A percentile compares a stretch with the other conserved stretches of the same genome.
phyloP scores from a whole-genome alignment of 352 stramenopile species.

The Pythium vanterpoolii region DNA sequence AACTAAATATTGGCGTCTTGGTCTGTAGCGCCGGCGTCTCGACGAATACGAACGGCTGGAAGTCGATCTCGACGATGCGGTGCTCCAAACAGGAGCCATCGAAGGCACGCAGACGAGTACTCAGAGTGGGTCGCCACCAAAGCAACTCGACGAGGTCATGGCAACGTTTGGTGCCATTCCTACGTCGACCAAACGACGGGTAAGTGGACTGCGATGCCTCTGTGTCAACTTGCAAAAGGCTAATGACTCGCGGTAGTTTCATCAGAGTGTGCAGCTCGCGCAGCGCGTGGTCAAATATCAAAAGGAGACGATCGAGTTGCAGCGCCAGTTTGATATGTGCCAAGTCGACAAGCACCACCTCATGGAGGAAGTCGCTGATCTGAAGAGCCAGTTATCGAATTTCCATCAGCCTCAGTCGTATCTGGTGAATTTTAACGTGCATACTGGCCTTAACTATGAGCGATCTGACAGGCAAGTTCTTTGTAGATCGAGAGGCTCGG shows the following conservation, averaged over 20 bases:
- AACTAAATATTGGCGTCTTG: no score
- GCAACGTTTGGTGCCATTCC: conserved; percentile 66
- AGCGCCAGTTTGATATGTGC: conserved; percentile 36
- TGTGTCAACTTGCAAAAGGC: not conserved
- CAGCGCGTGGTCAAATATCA: conserved; percentile 72
- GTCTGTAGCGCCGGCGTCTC: conserved; percentile 39
- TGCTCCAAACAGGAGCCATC: conserved; percentile 60
- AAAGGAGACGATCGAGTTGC: conserved; percentile 38
- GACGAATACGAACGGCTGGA: conserved; percentile 75
- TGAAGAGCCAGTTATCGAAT: conserved; percentile 40
- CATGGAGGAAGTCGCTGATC: conserved; percentile 24
- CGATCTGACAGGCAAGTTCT: no score
- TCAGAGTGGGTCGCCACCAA: not conserved
- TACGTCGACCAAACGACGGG: conserved; percentile 57
- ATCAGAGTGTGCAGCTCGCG: conserved; percentile 65
- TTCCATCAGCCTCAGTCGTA: conserved; percentile 74
- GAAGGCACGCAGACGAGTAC: not conserved
- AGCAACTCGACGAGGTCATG: conserved; percentile 39
- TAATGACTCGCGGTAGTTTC: conserved; percentile 37
- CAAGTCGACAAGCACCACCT: conserved; percentile 29
- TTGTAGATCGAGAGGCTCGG: conserved; percentile 72
- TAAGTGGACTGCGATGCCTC: conserved; percentile 18
- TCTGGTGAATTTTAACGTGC: conserved; percentile 37
- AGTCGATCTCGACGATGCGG: conserved; percentile 63
- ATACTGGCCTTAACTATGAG: no score